Base-by-base conservation (phyloP, 148 eudicot species). In the Arbutus unedo region DNA sequence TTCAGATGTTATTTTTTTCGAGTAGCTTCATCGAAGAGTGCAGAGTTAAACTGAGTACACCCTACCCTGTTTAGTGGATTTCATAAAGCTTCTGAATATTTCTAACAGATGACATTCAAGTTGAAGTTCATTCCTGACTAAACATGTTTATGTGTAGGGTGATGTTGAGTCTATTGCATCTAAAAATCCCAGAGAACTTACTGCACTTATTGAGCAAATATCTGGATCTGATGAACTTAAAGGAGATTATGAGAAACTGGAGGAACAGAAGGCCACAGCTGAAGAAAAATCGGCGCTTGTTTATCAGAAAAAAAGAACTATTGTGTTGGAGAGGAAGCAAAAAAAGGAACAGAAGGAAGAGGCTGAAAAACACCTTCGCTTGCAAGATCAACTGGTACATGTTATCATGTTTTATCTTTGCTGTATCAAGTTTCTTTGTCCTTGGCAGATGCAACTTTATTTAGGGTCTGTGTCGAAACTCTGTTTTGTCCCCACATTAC, bases 111-210 rank as follows among this genome's bases (percentile, higher is more conserved):
- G 2, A 21, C n/a, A 18, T 48, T 16, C 16, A 45, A 14, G 55
- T 15, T 48, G 15, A 15, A 21, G 74, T 47, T 67, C 2, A 50
- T 70, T 49, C 51, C 18, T 70, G 5, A 41, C 18, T 18, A 51
- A 41, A 49, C 16, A 16, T 51, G 13, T 47, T 14, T 54, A n/a
- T 44, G 31, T 81, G 77, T 90, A 96, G 99, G 98, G 99, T 68
- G 99, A 96, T 84, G 98, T 96, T 78, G 98, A 96, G 87, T 94
- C 98, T 3, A 94, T 96, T 84, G 98, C 99, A 71, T 94, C 97
- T 19, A 96, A 96, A 85, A 96, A 94, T 86, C 98, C 99, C 6
- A 94, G 90, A 87, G 99, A 96, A 85, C 95, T 96, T 62, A 91
- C 98, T 8, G 94, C 87, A 71, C 97, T 96, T 74, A 80, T 96